Evolutionary conservation across 169 alveolate genomes (phyloP), one percentile per base, ranked within the genome.

Genomic region (Cytauxzoon felis): DNA sequence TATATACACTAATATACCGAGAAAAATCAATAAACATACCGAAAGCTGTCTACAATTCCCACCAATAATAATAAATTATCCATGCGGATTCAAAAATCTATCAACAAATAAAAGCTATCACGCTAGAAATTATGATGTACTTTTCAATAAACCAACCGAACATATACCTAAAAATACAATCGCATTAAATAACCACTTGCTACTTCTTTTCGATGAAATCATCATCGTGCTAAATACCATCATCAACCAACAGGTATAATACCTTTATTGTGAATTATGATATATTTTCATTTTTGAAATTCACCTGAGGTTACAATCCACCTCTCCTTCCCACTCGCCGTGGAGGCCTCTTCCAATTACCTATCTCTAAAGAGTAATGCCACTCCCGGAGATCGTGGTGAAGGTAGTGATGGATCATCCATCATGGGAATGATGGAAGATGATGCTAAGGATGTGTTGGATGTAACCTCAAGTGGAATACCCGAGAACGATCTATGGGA

Each of bases 171-270:
- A 67, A 18, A 63, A 71, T 41, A 26, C 70, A 1, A 66, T 73
- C 27, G 83, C 60, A 0, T 32, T 63, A 7, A 63, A 53, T 19
- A 54, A 73, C 33, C 50, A 66, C 32, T 54, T 73, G 18, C 63
- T 73, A 0, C 79, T 73, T 3, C 78, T 73, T 19, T 73, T 63
- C 49, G 83, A 73, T 45, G 83, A 73, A 36, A 63, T 24, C 38
- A 61, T 73, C 0, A 29, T 41, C 16, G 83, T 73, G 2, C 54
- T 73, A 16, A 73, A 73, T 32, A 73, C 78, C n/a, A 73, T 73
- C 24, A 58, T 73, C 8, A 66, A 70, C n/a, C 59, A 73, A 42
- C 68, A 58, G 32, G 63, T 58, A 58, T 11, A 51, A 19, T 6
- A 21, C 21, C 2, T 6, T 4, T 18, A 38, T 13, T 38, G n/a